Conservation (phyloP, 2,329 filamentous ascomycete species). For the Huntiella moniliformis region DNA sequence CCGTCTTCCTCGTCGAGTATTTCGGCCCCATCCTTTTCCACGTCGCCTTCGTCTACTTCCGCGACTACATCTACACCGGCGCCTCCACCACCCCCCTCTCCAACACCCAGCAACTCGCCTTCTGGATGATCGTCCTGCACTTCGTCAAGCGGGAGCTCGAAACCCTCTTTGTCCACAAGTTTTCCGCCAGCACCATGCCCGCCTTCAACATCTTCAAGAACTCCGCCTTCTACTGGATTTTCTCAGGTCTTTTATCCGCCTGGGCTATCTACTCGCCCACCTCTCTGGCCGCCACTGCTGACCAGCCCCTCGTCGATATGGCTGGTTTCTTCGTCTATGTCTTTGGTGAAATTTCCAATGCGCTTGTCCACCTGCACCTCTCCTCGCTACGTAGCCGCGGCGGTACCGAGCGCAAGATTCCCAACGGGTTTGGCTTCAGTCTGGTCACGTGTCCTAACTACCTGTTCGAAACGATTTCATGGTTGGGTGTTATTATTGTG, state of each 20-base stretch:
- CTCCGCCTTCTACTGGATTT: constrained; percentile 79
- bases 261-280: constrained; percentile 69
- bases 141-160: constrained; percentile 92
- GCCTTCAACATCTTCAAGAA: constrained; percentile 84
- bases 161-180: constrained; percentile 86
- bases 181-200: constrained; percentile 90
- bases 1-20: constrained; percentile 92
- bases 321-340: constrained; percentile 52
- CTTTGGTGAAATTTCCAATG: constrained; percentile 65
- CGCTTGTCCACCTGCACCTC: constrained; percentile 62
- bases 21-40: constrained; percentile 81
- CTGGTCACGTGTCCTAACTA: constrained; percentile 95
- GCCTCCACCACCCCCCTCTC: constrained; percentile 33
- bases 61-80: constrained; percentile 40
- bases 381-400: constrained; percentile 59
- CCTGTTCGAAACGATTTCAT: constrained; percentile 76
- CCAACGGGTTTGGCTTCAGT: constrained; percentile 64
- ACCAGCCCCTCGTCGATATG: constrained; percentile 36
- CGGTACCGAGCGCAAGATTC: constrained; percentile 74
- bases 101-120: constrained; percentile 52
- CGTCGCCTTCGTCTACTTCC: constrained; percentile 49
- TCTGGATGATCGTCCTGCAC: constrained; percentile 58
- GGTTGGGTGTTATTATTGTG: constrained; percentile 64
- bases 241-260: constrained; percentile 63
- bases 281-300: constrained; percentile 41